phyloP scores from a whole-genome alignment of 768 basidiomycete genomes.

The Hortiboletus campestris region DNA sequence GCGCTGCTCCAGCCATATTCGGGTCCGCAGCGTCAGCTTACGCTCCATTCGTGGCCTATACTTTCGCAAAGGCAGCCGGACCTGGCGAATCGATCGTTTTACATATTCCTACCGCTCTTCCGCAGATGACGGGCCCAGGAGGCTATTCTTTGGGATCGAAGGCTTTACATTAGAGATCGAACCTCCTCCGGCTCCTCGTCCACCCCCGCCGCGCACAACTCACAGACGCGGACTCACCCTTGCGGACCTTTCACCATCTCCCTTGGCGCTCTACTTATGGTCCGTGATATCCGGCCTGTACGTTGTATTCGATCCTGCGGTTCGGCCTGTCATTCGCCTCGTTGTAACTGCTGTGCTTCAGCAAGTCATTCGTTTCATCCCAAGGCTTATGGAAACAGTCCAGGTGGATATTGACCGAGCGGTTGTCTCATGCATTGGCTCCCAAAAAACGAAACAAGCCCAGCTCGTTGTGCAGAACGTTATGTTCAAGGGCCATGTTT shows the following conservation, averaged over 20 bases:
- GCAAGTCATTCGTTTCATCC: slow-evolving; percentile 60
- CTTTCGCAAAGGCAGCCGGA: slow-evolving; percentile 52
- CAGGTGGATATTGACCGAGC: slow-evolving; percentile 65
- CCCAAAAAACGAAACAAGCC: slow-evolving; percentile 52
- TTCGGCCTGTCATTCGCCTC: slow-evolving; percentile 61
- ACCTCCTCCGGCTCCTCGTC: slow-evolving; percentile 14
- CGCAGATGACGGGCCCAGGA: slow-evolving; percentile 45
- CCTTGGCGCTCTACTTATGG: slow-evolving; percentile 35
- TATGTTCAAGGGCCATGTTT: slow-evolving; percentile 51
- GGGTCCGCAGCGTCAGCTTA: slow-evolving; percentile 70
- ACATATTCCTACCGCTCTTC: slow-evolving; percentile 54
- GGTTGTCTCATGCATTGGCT: slow-evolving; percentile 47
- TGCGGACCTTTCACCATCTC: slow-evolving; percentile 37
- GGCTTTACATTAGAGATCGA: slow-evolving; percentile 55
- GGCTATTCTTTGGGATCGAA: slow-evolving; percentile 62
- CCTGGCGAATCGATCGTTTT: slow-evolving; percentile 67
- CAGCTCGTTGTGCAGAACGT: slow-evolving; percentile 51
- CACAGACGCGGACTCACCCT: slow-evolving; percentile 44
- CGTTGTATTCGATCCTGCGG: slow-evolving; percentile 50
- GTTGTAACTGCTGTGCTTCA: slow-evolving; percentile 54
- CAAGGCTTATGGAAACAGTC: slow-evolving; percentile 63
- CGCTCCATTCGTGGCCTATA: slow-evolving; percentile 78
- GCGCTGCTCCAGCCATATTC: slow-evolving; percentile 56
- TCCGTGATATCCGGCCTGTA: slow-evolving; percentile 37
- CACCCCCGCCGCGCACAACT: slow-evolving; percentile 18